A percentile compares a stretch with the other conserved stretches of the same genome.
phyloP scores from a whole-genome alignment of 1,284 basidiomycete species.

The Pyrrhoderma lamaoense region DNA sequence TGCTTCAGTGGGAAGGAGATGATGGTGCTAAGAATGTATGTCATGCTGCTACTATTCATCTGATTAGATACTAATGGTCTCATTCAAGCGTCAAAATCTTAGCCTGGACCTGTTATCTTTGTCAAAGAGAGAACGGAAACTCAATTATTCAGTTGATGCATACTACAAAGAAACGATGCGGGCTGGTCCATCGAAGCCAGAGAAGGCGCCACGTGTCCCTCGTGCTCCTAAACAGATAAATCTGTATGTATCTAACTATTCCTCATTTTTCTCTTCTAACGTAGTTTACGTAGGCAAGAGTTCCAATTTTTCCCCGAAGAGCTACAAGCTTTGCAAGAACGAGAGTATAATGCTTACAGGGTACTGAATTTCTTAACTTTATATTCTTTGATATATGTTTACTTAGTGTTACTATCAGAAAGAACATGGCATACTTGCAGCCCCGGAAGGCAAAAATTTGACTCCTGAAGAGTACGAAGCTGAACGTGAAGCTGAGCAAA shows the following conservation, averaged over 20 bases:
- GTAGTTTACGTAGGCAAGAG: slow-evolving; percentile 60
- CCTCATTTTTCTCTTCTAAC: neutral
- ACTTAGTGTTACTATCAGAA: slow-evolving; percentile 34
- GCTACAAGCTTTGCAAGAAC: slow-evolving; percentile 80
- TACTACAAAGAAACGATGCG: slow-evolving; percentile 94
- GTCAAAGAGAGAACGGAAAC: slow-evolving; percentile 93
- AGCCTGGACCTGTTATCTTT: slow-evolving; percentile 83
- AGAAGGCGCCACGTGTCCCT: slow-evolving; percentile 80
- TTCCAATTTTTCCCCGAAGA: slow-evolving; percentile 95
- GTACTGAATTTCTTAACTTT: slow-evolving; percentile 31
- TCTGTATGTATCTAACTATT: slow-evolving; percentile 42
- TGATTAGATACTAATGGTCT: neutral
- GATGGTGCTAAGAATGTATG: slow-evolving; percentile 50
- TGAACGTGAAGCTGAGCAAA: slow-evolving; percentile 76
- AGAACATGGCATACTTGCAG: slow-evolving; percentile 71
- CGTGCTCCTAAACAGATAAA: slow-evolving; percentile 86
- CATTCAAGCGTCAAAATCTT: slow-evolving; percentile 55
- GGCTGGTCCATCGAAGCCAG: slow-evolving; percentile 68
- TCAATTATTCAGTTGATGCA: slow-evolving; percentile 90
- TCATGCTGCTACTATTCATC: slow-evolving; percentile 13
- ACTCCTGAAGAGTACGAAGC: slow-evolving; percentile 81
- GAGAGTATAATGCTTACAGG: slow-evolving; percentile 79
- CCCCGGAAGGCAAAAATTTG: slow-evolving; percentile 66
- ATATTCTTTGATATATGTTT: neutral
- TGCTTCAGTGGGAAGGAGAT: slow-evolving; percentile 94